Evolutionary conservation across 164 flowering plant genomes (phyloP).

Genomic region (Taxillus chinensis): DNA sequence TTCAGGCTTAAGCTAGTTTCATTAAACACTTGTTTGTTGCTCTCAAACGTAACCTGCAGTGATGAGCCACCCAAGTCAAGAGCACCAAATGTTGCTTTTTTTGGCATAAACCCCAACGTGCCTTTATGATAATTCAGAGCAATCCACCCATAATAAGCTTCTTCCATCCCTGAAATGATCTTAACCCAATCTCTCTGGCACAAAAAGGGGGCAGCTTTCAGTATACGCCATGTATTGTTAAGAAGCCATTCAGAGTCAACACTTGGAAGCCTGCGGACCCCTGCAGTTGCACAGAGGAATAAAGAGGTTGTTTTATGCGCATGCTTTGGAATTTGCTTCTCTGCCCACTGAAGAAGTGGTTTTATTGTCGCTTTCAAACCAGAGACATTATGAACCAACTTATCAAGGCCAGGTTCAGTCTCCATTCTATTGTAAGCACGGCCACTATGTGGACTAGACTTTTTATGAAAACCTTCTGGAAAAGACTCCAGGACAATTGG

Average conservation of each 20-base stretch:
- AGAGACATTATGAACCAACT: conserved; percentile 64
- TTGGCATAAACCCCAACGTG: conserved; percentile 50
- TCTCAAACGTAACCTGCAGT: conserved; percentile 93
- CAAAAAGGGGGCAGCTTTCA: conserved; percentile 54
- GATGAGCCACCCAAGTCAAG: conserved; percentile 99
- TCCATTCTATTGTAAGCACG: conserved; percentile 95
- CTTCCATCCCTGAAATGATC: conserved; percentile 78
- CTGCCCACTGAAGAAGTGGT: conserved; percentile 88
- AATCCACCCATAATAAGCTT: conserved; percentile 98
- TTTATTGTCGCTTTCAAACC: conserved; percentile 65
- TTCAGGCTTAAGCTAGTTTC: conserved; percentile 61
- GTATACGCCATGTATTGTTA: conserved; percentile 66
- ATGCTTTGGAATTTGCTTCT: conserved; percentile 79
- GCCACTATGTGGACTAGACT: conserved; percentile 41
- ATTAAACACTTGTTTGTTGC: conserved; percentile 28
- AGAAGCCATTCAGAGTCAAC: conserved; percentile 84
- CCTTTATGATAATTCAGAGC: conserved; percentile 75
- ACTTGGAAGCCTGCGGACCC: conserved; percentile 72
- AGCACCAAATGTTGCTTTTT: conserved; percentile 73
- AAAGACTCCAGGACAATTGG: conserved; percentile 55
- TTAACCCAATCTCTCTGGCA: conserved; percentile 78
- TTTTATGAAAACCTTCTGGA: conserved; percentile 37
- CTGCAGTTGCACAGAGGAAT: conserved; percentile 90
- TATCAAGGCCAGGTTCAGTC: conserved; percentile 94
- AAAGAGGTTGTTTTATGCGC: conserved; percentile 74